Base-by-base conservation (phyloP, 495 filamentous ascomycete species). In the Podospora anserina region DNA sequence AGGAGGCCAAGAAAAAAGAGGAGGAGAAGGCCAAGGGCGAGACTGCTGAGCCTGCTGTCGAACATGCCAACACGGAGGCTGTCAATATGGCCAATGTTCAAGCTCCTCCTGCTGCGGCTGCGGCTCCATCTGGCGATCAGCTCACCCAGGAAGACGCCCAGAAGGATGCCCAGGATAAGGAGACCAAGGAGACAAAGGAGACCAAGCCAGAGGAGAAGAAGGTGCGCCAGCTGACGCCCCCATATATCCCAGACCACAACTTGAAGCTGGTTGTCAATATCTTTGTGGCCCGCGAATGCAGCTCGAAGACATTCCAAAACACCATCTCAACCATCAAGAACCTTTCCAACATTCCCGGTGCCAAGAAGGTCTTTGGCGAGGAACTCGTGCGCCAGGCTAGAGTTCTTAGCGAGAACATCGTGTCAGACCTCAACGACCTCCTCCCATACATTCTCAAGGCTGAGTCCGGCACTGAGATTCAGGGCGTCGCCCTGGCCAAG, bases 251-350 rank as follows among this genome's bases (percentile, higher is more conserved):
- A 1, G 92, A 94, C 55, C 84, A 91, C 71, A 97, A 97, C 78
- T 84, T 99, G 70, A 91, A 90, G 74, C 83, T 98, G 55, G 93
- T 99, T 11, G 92, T 97, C 73, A 95, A 96, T 72, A 96, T 99
- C 68, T 89, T 99, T 69, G 91, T 94, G 15, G 94, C 95, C 64
- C 91, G 93, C 32, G 95, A 99, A 77, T 99, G 95, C 80, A 95
- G 90, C 72, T 93, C 91, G 61, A 97, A 96, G 82, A 97, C 94
- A 2, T 98, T 98, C 85, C 89, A 92, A 72, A 94, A 98, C 74
- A 97, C 96, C 0, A 86, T 98, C 59, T 94, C 96, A 19, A 94
- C 95, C 9, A 98, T 99, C 83, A 97, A 96, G 80, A 97, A 98
- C 74, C 88, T 99, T 39, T 97, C 95, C 49, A 88, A 90, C 59